Evolutionary conservation across 2,329 filamentous ascomycete genomes (phyloP).

Genomic region (Bipolaris victoriae): DNA sequence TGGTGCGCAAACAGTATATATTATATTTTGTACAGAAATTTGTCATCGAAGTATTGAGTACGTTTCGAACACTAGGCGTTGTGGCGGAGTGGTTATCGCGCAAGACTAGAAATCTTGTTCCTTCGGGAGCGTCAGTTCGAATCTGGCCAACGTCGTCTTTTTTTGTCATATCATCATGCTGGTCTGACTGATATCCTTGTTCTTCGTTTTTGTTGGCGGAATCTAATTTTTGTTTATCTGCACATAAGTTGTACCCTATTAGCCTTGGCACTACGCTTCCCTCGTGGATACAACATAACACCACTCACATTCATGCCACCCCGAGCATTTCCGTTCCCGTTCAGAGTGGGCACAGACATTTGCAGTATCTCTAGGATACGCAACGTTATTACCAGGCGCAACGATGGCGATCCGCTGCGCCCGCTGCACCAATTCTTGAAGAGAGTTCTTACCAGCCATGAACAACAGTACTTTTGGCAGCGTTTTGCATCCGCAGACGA

Average conservation of each 20-base stretch:
- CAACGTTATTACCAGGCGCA: constrained; percentile 56
- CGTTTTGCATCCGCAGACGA: constrained; percentile 32
- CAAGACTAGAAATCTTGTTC: constrained; percentile 53
- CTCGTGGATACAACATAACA: neutral
- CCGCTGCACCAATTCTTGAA: constrained; percentile 29
- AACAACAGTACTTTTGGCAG: constrained; percentile 38
- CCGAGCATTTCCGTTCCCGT: constrained; percentile 66
- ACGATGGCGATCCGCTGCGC: constrained; percentile 2
- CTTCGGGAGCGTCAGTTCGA: constrained; percentile 52
- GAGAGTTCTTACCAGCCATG: constrained; percentile 40
- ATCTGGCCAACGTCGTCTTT: constrained; percentile 47
- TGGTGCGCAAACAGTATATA: no score
- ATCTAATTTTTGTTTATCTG: neutral
- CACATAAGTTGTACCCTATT: neutral
- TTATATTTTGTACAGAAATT: no score
- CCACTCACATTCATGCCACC: constrained; percentile 45
- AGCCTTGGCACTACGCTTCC: neutral
- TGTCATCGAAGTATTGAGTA: constrained; percentile 4
- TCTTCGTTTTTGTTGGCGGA: neutral
- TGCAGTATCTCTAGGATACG: constrained; percentile 72
- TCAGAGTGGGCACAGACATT: constrained; percentile 80
- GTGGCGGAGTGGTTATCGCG: constrained; percentile 53
- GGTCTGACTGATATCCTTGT: neutral
- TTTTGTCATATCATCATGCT: constrained; percentile 22
- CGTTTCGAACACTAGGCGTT: constrained; percentile 30